Evolutionary conservation across 2,329 filamentous ascomycete genomes (phyloP), one percentile per base, ranked within the genome.

Genomic region (Aspergillus sergii): DNA sequence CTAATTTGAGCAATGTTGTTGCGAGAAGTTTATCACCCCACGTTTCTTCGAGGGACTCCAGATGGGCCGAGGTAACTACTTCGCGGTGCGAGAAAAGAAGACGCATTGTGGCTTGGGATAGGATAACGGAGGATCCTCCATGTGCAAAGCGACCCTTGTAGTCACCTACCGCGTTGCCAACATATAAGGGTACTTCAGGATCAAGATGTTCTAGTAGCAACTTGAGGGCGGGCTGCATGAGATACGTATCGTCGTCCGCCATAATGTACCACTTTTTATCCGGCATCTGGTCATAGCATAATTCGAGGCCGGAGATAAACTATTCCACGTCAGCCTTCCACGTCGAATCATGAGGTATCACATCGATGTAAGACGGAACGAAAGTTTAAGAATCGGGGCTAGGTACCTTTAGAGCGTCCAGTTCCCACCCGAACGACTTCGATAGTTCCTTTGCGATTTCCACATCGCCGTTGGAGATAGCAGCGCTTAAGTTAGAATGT

Each of bases 131-230:
- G 23, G 58, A 59, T 14, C 58, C 58, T 32, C 58, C 58, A 28
- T 59, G 58, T 16, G 58, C 58, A 32, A 59, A 59, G 14, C 58
- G 58, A n/a, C 48, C 58, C 45, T 59, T 59, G 58, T 59, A 59
- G 58, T 59, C 58, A 3, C 58, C 58, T 34, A 59, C 58, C 14
- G 58, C 58, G 23, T 59, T 59, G 16, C 58, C 58, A 21, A 59
- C 23, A 23, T 59, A 59, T 14, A 54, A 54, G 14, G 58, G 48
- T 10, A 59, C 36, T 30, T 21, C 28, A 7, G 58, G 48, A 23
- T 59, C 58, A 39, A 59, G 46, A 26, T 59, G 58, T 12, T 54
- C 48, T 34, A 59, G 58, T 12, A 59, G 19, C 10, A 19, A 23
- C 26, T 45, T 39, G 14, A 59, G 45, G 21, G 58, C 36, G 5